Evolutionary conservation across 768 basidiomycete species (phyloP).

Genomic region (Omphalotus guepiniiformis): DNA sequence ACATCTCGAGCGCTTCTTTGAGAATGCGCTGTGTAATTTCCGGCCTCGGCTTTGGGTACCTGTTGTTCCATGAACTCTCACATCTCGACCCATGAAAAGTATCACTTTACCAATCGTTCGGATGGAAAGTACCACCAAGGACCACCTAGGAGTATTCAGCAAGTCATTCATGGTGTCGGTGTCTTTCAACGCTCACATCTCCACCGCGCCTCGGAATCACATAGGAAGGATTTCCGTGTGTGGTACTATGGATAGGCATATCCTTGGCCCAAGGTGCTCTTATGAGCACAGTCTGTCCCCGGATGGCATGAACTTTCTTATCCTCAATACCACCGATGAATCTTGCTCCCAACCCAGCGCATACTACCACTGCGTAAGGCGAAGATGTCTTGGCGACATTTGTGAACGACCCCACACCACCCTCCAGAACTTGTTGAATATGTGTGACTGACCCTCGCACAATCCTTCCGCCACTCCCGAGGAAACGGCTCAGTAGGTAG

Average conservation of each 20-base stretch:
- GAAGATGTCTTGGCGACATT: slow-evolving; percentile 17
- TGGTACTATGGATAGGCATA: slow-evolving; percentile 35
- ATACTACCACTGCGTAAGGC: slow-evolving; percentile 61
- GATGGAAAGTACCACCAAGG: slow-evolving; percentile 3
- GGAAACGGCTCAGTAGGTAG: slow-evolving; percentile 66
- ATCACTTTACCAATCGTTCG: slow-evolving; percentile 1
- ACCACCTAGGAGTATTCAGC: slow-evolving; percentile 45
- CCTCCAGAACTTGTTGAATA: slow-evolving; percentile 64
- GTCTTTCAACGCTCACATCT: slow-evolving; percentile 38
- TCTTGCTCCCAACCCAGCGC: slow-evolving; percentile 69
- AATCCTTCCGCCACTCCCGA: slow-evolving; percentile 55
- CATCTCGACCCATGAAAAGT: neutral
- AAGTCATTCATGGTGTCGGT: slow-evolving; percentile 1
- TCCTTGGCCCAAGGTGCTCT: slow-evolving; percentile 65
- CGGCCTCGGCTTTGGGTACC: slow-evolving; percentile 62
- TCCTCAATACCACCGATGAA: slow-evolving; percentile 83
- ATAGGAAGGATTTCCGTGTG: slow-evolving; percentile 42
- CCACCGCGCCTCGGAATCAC: slow-evolving; percentile 61
- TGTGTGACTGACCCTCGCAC: slow-evolving; percentile 63
- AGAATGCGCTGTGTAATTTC: slow-evolving; percentile 62
- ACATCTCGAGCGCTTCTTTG: slow-evolving; percentile 42
- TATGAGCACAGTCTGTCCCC: slow-evolving; percentile 82
- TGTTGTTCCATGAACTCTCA: slow-evolving; percentile 60
- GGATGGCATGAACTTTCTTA: slow-evolving; percentile 63
- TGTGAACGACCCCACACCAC: slow-evolving; percentile 42